phyloP scores from a whole-genome alignment of 78 protist species.

The Dictyostelium brefeldianum region DNA sequence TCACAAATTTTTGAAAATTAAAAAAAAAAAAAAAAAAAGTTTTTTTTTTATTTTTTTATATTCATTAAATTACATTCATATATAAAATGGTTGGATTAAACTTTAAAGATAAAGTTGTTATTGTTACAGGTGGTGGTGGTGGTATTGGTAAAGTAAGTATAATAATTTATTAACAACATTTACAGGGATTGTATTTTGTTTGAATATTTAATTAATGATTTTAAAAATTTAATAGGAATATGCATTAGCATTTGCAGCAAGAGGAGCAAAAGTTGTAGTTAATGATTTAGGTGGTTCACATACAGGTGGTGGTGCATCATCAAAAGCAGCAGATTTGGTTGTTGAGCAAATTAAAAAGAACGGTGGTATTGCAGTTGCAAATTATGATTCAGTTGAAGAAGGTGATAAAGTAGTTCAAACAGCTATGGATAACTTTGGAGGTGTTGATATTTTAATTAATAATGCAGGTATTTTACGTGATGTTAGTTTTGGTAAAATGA shows the following conservation, averaged over 20 bases:
- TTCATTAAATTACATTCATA: background rate
- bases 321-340: conserved; percentile 89
- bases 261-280: conserved; percentile 93
- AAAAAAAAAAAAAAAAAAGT: no score
- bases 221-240: background rate
- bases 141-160: conserved; percentile 83
- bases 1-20: no score
- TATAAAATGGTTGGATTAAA: conserved; percentile 17
- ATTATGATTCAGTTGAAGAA: conserved; percentile 89
- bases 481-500: conserved; percentile 82
- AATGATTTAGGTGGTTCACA: conserved; percentile 90
- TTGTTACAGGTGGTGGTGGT: conserved; percentile 93
- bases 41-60: no score
- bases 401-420: conserved; percentile 88
- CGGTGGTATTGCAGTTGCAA: conserved; percentile 92
- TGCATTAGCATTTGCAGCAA: conserved; percentile 85
- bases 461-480: conserved; percentile 95
- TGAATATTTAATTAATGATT: background rate
- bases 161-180: no score
- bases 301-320: conserved; percentile 79
- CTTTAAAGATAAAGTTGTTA: conserved; percentile 81
- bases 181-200: no score
- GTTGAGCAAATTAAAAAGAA: conserved; percentile 88
- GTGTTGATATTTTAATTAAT: conserved; percentile 92
- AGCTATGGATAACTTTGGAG: conserved; percentile 88